These are phyloP conservation scores for Neonectria ditissima DNA, from an alignment of 2,329 filamentous ascomycete species.

Conservation along the genomic window DNA sequence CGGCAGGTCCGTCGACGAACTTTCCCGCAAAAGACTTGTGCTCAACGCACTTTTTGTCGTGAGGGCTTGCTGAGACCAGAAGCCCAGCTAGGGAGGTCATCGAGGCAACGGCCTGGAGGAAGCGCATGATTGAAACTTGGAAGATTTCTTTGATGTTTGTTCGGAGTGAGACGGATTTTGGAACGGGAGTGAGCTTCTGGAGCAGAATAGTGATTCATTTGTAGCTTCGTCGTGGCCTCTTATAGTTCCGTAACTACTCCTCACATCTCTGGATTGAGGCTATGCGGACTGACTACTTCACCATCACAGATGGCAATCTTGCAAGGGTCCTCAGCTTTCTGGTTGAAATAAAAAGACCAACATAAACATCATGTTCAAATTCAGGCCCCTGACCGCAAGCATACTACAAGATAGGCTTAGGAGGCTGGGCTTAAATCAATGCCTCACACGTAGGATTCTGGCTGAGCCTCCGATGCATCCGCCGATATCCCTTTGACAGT, in stretches of 20 bases:
- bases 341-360: not conserved
- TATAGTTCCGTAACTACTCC: not conserved
- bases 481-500: too few species aligned
- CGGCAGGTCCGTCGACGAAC: slow-evolving; percentile 9
- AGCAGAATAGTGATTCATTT: not conserved
- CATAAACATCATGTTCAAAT: not conserved
- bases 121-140: slow-evolving; percentile 8
- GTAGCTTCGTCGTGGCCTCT: not conserved
- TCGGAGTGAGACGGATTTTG: not conserved
- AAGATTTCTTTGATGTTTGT: not conserved
- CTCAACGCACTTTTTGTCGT: slow-evolving; percentile 3
- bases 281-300: not conserved
- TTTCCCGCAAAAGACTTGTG: not conserved
- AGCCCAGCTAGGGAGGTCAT: not conserved
- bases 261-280: not conserved
- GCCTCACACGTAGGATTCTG: not conserved
- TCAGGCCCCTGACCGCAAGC: not conserved
- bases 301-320: not conserved
- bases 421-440: not conserved
- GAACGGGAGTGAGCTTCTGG: not conserved
- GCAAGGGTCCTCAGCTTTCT: not conserved
- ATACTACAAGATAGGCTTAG: slow-evolving; percentile 2
- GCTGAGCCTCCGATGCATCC: not conserved
- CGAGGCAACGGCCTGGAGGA: not conserved
- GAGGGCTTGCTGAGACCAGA: not conserved